Evolutionary conservation across 306 rosid genomes (phyloP).

Genomic region (Alnus rubra): DNA sequence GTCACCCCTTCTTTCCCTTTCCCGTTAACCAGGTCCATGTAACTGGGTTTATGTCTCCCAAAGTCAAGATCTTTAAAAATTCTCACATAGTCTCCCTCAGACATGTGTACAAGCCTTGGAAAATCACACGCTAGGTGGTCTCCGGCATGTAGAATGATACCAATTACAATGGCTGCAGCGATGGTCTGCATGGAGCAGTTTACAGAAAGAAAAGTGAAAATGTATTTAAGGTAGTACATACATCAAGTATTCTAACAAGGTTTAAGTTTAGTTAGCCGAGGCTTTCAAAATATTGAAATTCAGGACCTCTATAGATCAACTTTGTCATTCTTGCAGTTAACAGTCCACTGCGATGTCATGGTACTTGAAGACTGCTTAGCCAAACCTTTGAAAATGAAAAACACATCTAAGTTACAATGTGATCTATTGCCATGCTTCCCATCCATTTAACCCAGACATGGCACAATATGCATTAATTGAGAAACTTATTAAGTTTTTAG

Average conservation of each 20-base stretch:
- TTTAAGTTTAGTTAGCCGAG: conserved; percentile 4
- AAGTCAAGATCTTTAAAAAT: conserved; percentile 48
- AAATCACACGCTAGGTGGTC: conserved; percentile 96
- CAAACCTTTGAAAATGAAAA: conserved; percentile 15
- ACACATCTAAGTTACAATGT: neutral
- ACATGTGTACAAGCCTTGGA: conserved; percentile 53
- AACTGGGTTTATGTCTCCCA: conserved; percentile 63
- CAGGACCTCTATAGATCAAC: conserved; percentile 21
- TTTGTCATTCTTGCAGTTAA: conserved; percentile 16
- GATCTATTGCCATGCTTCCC: neutral
- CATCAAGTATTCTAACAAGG: neutral
- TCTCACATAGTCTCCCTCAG: conserved; percentile 32
- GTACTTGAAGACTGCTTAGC: conserved; percentile 15
- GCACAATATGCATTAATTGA: neutral
- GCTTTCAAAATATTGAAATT: conserved; percentile 6
- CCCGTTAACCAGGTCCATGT: conserved; percentile 58
- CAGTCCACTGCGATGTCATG: conserved; percentile 2
- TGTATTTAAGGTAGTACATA: neutral
- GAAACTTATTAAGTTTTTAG: neutral
- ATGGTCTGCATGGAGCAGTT: conserved; percentile 49
- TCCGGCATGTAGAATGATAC: conserved; percentile 85
- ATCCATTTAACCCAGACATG: neutral
- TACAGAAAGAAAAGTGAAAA: conserved; percentile 1
- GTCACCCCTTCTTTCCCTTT: conserved; percentile 80
- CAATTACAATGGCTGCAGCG: conserved; percentile 87